These are phyloP conservation scores for Colletotrichum liriopes DNA, from an alignment of 2,329 filamentous ascomycete species.

Conservation along the genomic window DNA sequence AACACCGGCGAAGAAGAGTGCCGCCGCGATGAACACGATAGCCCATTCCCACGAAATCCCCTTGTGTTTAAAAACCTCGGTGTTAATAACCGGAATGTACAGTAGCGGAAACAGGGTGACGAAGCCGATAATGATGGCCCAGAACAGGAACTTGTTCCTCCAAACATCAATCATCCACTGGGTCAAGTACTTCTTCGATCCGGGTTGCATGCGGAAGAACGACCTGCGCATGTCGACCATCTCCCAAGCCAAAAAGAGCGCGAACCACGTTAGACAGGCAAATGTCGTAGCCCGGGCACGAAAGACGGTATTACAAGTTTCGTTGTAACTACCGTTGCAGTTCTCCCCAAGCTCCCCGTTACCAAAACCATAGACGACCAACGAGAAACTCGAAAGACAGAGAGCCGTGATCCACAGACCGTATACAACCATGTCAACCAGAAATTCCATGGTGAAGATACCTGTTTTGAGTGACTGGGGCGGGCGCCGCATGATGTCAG, in stretches of 20 bases:
- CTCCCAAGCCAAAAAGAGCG: constrained; percentile 84
- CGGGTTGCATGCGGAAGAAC: constrained; percentile 82
- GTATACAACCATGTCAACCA: constrained; percentile 78
- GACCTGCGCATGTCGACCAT: constrained; percentile 80
- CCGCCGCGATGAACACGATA: constrained; percentile 57
- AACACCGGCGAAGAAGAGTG: constrained; percentile 74
- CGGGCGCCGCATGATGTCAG: constrained; percentile 78
- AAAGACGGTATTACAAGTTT: constrained; percentile 75
- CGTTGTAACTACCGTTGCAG: constrained; percentile 73
- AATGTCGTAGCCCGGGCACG: constrained; percentile 82
- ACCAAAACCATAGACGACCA: constrained; percentile 76
- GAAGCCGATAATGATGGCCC: constrained; percentile 68
- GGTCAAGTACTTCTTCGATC: constrained; percentile 71
- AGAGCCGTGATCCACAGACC: constrained; percentile 79
- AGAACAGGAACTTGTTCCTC: constrained; percentile 82
- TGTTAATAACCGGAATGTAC: constrained; percentile 75
- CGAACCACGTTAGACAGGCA: constrained; percentile 82
- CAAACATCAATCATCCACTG: constrained; percentile 79
- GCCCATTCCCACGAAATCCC: constrained; percentile 76
- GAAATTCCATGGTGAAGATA: constrained; percentile 77
- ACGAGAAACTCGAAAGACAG: constrained; percentile 73
- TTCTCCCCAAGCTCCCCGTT: constrained; percentile 66
- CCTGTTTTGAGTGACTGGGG: constrained; percentile 75
- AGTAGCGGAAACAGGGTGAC: constrained; percentile 66
- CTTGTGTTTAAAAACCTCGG: constrained; percentile 72